Conservation (phyloP, 257 asterid species). For the Capsicum pubescens region DNA sequence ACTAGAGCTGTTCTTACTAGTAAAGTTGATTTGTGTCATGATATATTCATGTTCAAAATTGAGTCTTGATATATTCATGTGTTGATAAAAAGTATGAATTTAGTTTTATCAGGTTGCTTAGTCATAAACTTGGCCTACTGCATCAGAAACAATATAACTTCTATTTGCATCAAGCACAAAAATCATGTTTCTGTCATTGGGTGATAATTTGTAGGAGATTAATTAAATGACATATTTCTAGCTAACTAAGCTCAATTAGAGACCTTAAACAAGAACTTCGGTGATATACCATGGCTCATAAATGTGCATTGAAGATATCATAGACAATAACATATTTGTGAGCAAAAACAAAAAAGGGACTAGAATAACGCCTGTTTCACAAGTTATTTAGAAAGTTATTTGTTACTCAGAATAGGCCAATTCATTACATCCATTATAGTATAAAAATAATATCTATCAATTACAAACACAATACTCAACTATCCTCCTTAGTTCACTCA, state of each 20-base stretch:
- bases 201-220: neutral
- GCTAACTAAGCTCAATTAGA: neutral
- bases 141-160: neutral
- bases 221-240: neutral
- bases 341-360: neutral
- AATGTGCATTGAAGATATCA: neutral
- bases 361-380: neutral
- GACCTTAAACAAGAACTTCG: neutral
- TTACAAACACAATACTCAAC: neutral
- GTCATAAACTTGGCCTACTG: neutral
- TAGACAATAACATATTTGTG: neutral
- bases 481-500: neutral
- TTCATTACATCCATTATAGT: neutral
- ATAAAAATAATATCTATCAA: neutral
- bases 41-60: too few relatives aligned
- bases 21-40: neutral
- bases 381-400: neutral
- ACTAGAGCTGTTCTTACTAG: neutral
- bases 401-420: neutral
- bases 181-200: neutral
- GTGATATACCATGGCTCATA: neutral
- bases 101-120: neutral
- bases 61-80: neutral
- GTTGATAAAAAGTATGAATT: neutral
- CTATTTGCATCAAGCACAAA: neutral